These are phyloP conservation scores for Tremella fuciformis DNA, from an alignment of 768 basidiomycete species.

Conservation along the genomic window DNA sequence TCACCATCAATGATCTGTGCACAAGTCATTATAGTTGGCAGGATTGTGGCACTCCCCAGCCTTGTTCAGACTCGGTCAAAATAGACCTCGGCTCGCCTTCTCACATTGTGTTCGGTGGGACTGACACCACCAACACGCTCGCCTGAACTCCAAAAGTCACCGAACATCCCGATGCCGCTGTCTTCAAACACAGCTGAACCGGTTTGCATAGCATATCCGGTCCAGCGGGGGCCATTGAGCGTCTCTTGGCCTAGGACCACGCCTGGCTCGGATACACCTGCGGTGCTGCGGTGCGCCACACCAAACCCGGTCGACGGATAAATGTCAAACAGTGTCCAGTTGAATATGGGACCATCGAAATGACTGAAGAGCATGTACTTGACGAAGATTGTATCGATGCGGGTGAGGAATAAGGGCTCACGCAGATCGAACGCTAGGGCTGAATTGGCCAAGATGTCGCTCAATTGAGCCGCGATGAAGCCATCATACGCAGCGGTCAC, in stretches of 20 bases:
- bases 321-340: constrained; percentile 19
- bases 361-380: constrained; percentile 25
- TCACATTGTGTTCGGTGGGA: constrained; percentile 3
- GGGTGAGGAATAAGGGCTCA: constrained; percentile 14
- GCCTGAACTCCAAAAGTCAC: constrained; percentile 5
- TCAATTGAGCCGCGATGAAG: background rate
- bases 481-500: background rate
- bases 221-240: too few species aligned
- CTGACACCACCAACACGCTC: background rate
- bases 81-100: constrained; percentile 8
- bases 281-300: background rate
- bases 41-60: background rate
- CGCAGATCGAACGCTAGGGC: background rate
- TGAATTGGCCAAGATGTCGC: background rate
- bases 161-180: background rate
- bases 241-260: background rate
- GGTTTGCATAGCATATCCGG: background rate
- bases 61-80: constrained; percentile 6
- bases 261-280: background rate
- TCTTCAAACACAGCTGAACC: background rate
- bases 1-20: too few species aligned
- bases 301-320: constrained; percentile 8
- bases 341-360: constrained; percentile 31
- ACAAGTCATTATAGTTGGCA: too few species aligned
- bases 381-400: constrained; percentile 12